Base-by-base conservation (phyloP, 2,329 filamentous ascomycete genomes). In the Monascus ruber region DNA sequence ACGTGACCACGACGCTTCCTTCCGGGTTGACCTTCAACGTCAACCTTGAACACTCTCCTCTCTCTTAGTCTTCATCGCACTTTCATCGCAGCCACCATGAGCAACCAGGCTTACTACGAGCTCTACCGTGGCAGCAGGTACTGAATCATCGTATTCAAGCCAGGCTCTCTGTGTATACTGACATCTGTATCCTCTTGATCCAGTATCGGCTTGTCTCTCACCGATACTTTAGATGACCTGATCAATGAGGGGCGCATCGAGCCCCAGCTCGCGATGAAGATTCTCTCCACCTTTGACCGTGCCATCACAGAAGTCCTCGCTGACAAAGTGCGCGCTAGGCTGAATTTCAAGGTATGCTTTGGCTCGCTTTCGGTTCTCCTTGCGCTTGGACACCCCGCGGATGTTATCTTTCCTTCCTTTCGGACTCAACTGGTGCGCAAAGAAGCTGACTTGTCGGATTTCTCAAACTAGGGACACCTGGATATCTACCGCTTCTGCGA, bases 401-500 rank as follows among this genome's bases (percentile, higher is more conserved):
- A n/a, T 29, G 33, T 5, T 41, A 24, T 10, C n/a, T 11, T 31
- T n/a, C 10, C 35, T 8, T 25, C 8, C 26, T 38, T 10, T 8
- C 24, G 9, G 9, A n/a, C n/a, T 11, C 24, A 24, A 29, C 11
- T 31, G 32, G 3, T 11, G 41, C 11, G 17, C 17, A 17, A 17
- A 17, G 17, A 17, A 17, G 41, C 44, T 57, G 36, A 54, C 42
- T 38, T 31, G 31, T 33, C 33, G 37, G 31, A 34, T 38, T 36
- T 40, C 37, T 7, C 40, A 35, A 53, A 28, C 25, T 38, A 95
- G 89, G 91, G 91, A 35, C 91, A 93, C 59, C 80, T 98, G 47
- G 88, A 96, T 62, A 96, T 91, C 10, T 98, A 98, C 71, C 83
- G 91, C 52, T 98, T 98, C 74, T 98, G 91, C 70, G 91, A 98